A percentile compares a stretch with the other conserved stretches of the same genome.
These are phyloP conservation scores for Lophiotrema nucula DNA, from an alignment of 495 filamentous ascomycete genomes.

Conservation along the genomic window DNA sequence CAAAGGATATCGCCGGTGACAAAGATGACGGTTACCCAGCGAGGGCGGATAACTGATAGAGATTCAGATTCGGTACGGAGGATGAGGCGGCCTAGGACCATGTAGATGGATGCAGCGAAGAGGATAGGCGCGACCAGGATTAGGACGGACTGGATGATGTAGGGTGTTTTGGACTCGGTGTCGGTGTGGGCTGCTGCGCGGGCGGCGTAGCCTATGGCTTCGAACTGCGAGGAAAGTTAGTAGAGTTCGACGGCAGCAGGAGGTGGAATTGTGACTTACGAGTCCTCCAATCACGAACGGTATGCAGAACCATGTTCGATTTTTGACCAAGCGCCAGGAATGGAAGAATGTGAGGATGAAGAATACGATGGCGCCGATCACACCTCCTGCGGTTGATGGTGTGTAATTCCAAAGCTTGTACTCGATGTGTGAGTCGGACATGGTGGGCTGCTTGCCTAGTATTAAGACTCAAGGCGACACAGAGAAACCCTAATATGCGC, in stretches of 20 bases:
- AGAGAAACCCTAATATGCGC: too few species aligned
- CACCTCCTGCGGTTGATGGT: constrained; percentile 14
- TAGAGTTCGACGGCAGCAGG: not conserved
- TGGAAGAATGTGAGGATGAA: constrained; percentile 8
- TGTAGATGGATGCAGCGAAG: constrained; percentile 43
- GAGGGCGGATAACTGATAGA: constrained; percentile 31
- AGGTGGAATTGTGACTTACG: not conserved
- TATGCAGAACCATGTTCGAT: constrained; percentile 24
- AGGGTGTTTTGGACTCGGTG: constrained; percentile 27
- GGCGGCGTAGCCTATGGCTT: constrained; percentile 25
- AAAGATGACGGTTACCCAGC: constrained; percentile 40
- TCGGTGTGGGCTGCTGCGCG: constrained; percentile 22
- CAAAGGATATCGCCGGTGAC: constrained; percentile 36
- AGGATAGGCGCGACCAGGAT: constrained; percentile 39
- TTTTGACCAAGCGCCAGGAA: constrained; percentile 9
- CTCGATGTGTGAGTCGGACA: not conserved
- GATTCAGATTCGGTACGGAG: constrained; percentile 19
- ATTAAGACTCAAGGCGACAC: too few species aligned
- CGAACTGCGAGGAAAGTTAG: constrained; percentile 12
- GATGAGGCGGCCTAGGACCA: constrained; percentile 41
- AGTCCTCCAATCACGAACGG: constrained; percentile 23
- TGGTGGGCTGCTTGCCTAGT: too few species aligned
- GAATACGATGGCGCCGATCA: constrained; percentile 8
- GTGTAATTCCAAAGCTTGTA: constrained; percentile 19
- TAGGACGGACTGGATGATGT: constrained; percentile 38